Evolutionary conservation across 257 asterid genomes (phyloP), one percentile per base, ranked within the genome.

Genomic region (Capsicum baccatum): DNA sequence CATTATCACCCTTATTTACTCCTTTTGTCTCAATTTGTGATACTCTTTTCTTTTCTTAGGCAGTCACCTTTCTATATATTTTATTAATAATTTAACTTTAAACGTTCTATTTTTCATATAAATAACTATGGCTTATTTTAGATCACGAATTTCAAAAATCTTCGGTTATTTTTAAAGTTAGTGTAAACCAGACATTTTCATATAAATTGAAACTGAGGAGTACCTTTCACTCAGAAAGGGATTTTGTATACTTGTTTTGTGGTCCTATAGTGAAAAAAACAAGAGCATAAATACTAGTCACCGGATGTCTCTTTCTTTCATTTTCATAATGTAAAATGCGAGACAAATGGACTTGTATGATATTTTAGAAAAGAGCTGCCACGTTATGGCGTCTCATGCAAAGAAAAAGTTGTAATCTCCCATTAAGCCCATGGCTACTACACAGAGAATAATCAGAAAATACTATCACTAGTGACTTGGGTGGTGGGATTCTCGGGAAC

Each of bases 401-500:
- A 14, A 62, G 57, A 56, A 26, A 73, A 35, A 35, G 67, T 19
- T 0, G 83, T 19, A 9, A 3, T 5, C 54, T 21, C 42, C 84
- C 79, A 78, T 74, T 17, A 69, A 9, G 21, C 64, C 84, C n/a
- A 64, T 35, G 69, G 70, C 56, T 14, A 19, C 13, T 17, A 11
- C 76, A 54, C 17, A 71, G 63, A 60, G 66, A 79, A 79, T 50
- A 79, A 56, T 82, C 81, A 85, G 54, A 84, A 83, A 55, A 13
- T 78, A 54, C 13, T 35, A 54, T 87, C 83, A 60, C 63, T 54
- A 69, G 44, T 52, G 81, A 83, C 66, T 79, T 74, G 86, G 84
- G 81, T 85, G 81, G 78, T 56, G 86, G 81, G 82, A 83, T 81
- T 87, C 92, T 94, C 17, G 95, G 90, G 84, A 80, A 42, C 88